Conservation (phyloP, 345 rosid species). For the Lepidium africanum region DNA sequence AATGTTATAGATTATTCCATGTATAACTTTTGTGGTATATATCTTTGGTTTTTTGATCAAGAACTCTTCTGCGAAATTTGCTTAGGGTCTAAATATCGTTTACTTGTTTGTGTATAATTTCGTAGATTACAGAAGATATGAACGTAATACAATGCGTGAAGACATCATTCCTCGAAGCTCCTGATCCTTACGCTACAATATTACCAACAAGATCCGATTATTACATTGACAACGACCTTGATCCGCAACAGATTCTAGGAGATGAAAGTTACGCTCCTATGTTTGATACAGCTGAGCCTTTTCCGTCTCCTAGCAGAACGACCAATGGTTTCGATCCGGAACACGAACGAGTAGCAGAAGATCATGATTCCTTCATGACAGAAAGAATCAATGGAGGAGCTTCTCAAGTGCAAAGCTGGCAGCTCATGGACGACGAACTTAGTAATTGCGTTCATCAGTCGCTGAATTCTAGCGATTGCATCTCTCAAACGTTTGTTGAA, state of each 20-base stretch:
- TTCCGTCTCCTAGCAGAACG: conserved; percentile 33
- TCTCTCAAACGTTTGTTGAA: conserved; percentile 56
- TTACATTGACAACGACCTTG: conserved; percentile 22
- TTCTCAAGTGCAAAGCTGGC: conserved; percentile 69
- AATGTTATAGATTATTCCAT: no score
- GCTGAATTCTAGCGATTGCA: conserved; percentile 62
- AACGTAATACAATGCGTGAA: conserved; percentile 49
- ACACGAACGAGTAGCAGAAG: conserved; percentile 28
- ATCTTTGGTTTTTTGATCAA: no score
- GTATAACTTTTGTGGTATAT: no score
- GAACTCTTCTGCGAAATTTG: no score
- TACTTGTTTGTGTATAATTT: background rate
- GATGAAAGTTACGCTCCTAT: conserved; percentile 34
- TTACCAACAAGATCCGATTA: conserved; percentile 25
- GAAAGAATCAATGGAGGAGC: conserved; percentile 49
- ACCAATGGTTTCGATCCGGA: conserved; percentile 32
- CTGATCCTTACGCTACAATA: conserved; percentile 28
- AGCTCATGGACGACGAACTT: conserved; percentile 60
- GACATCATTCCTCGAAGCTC: conserved; percentile 50
- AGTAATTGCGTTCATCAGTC: conserved; percentile 54
- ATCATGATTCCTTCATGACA: conserved; percentile 44
- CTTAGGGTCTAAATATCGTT: background rate
- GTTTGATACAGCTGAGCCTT: conserved; percentile 32
- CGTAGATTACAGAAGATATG: conserved; percentile 67
- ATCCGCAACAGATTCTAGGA: conserved; percentile 24